These are phyloP conservation scores for Apiosordaria backusii DNA, from an alignment of 495 filamentous ascomycete genomes.

Conservation along the genomic window DNA sequence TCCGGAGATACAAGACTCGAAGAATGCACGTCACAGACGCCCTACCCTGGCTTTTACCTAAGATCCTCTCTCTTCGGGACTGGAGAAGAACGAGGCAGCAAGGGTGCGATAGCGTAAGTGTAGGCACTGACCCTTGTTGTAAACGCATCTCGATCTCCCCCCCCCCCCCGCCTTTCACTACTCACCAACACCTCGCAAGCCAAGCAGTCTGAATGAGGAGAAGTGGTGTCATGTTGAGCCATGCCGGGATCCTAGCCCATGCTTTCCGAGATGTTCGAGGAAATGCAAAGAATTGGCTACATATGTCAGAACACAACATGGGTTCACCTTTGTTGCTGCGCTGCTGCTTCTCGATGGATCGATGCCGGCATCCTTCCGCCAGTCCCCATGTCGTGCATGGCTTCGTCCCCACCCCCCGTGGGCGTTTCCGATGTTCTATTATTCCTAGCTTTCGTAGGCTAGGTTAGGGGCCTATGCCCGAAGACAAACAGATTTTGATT, in stretches of 20 bases:
- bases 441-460: not conserved
- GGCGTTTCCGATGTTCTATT: not conserved
- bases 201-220: not conserved
- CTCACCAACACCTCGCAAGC: not conserved
- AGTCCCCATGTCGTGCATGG: conserved; percentile 3
- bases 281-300: not conserved
- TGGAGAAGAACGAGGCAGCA: not conserved
- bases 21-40: not conserved
- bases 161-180: not conserved
- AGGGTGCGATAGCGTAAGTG: not conserved
- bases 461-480: not conserved
- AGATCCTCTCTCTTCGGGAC: not conserved
- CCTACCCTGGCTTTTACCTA: not conserved
- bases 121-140: not conserved
- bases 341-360: not conserved
- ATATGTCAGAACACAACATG: not conserved
- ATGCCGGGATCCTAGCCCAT: not conserved
- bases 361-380: conserved; percentile 4
- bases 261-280: not conserved
- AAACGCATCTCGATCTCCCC: not conserved
- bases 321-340: not conserved
- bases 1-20: not conserved
- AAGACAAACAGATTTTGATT: not conserved
- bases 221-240: not conserved
- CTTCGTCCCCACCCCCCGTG: not conserved